Evolutionary conservation across 768 basidiomycete species (phyloP), one percentile per base, ranked within the genome.

Genomic region (Cytidiella melzeri): DNA sequence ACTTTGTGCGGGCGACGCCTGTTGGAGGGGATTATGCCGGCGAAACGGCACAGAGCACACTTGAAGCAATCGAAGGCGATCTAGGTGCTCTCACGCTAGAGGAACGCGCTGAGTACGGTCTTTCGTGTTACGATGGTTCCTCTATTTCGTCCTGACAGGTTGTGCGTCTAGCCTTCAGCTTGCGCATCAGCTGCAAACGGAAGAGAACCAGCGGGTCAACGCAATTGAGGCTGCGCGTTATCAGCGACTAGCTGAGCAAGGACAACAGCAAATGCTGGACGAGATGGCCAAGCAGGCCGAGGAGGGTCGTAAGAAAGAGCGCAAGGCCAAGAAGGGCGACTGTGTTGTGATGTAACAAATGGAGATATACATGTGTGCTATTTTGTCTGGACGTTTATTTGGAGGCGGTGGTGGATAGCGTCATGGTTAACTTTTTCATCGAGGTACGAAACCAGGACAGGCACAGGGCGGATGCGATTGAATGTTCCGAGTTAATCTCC

Each of bases 21-120:
- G 79, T 76, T 0, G 92, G 90, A 0, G 90, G 90, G 0, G 89
- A 92, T 57, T 87, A 83, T 56, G 86, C 87, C 0, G 86, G 87
- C 5, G 75, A 83, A 55, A 80, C 80, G 0, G 82, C 78, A 36
- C 82, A 84, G 67, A 78, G 74, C 49, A 72, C 79, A 41, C 61
- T 84, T 21, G 68, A 71, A 18, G 77, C 69, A 12, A 63, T 75
- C 9, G 81, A 81, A 58, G 66, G 67, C 28, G 67, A 71, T 52
- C 68, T 67, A 0, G 73, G 69, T 12, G 53, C 69, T 15, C 61
- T 72, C 19, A 61, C 64, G 19, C 60, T 66, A 1, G 69, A 66
- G 24, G 77, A 83, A 51, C 71, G 76, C 12, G 70, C 72, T 25
- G 87, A 92, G 88, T 89, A 58, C 46, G 83, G 74, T 1, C 25